These are phyloP conservation scores for Tilletia horrida DNA, from an alignment of 1,284 basidiomycete species.

Conservation along the genomic window DNA sequence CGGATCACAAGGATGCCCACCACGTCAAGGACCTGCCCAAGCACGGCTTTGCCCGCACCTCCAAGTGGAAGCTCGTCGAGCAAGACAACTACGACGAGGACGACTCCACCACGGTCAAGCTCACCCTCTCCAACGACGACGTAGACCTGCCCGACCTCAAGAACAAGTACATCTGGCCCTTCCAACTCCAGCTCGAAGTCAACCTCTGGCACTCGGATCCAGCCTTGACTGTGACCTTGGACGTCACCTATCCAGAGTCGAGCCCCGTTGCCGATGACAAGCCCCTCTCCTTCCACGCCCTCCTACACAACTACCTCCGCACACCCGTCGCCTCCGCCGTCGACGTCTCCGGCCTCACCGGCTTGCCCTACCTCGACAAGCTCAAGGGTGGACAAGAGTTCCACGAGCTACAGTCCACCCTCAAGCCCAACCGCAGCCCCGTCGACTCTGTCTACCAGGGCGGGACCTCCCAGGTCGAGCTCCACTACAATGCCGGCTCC, in stretches of 20 bases:
- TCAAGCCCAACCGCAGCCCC: constrained; percentile 29
- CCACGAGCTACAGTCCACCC: constrained; percentile 26
- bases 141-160: constrained; percentile 23
- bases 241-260: constrained; percentile 36
- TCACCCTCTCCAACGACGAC: constrained; percentile 30
- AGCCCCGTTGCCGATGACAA: constrained; percentile 20
- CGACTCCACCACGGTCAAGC: constrained; percentile 30
- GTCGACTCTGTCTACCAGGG: constrained; percentile 33
- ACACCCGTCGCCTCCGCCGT: constrained; percentile 47
- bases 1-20: constrained; percentile 34
- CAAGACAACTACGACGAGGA: constrained; percentile 25
- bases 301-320: constrained; percentile 54
- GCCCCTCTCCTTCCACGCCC: constrained; percentile 55
- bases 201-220: constrained; percentile 26
- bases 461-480: constrained; percentile 8
- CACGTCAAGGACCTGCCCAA: constrained; percentile 32
- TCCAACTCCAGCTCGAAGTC: constrained; percentile 18
- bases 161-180: constrained; percentile 17
- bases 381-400: constrained; percentile 25
- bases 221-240: constrained; percentile 44
- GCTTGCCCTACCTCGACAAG: constrained; percentile 39
- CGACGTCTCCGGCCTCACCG: constrained; percentile 33
- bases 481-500: constrained; percentile 17
- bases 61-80: constrained; percentile 31
- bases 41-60: constrained; percentile 43